Evolutionary conservation across 2,329 filamentous ascomycete genomes (phyloP).

Genomic region (Trichoderma hamatum): DNA sequence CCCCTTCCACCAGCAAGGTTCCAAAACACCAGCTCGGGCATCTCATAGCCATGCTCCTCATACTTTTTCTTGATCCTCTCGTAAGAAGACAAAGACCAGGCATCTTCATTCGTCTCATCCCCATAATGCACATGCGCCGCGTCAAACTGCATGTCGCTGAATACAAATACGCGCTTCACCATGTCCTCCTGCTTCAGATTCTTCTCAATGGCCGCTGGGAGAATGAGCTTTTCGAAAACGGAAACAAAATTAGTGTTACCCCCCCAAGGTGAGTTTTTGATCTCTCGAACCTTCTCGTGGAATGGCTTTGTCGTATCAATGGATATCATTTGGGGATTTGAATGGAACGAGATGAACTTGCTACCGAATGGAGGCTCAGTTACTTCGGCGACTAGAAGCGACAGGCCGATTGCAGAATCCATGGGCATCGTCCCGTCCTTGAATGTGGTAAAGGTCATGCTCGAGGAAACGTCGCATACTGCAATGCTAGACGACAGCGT

Average conservation of each 20-base stretch:
- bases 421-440: constrained; percentile 53
- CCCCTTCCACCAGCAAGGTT: constrained; percentile 53
- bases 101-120: not conserved
- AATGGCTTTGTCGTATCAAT: constrained; percentile 46
- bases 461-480: constrained; percentile 60
- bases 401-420: constrained; percentile 58
- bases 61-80: constrained; percentile 53
- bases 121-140: too few relatives aligned
- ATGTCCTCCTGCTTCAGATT: constrained; percentile 58
- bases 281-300: constrained; percentile 44
- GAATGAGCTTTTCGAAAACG: constrained; percentile 57
- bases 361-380: constrained; percentile 56
- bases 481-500: constrained; percentile 57
- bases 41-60: constrained; percentile 55
- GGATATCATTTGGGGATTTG: constrained; percentile 44
- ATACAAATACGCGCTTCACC: constrained; percentile 64
- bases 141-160: constrained; percentile 65
- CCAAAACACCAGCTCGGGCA: constrained; percentile 65
- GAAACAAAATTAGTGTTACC: constrained; percentile 56
- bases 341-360: constrained; percentile 58
- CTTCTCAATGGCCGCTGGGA: constrained; percentile 56
- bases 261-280: constrained; percentile 43
- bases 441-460: constrained; percentile 49
- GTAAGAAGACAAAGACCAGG: constrained; percentile 50
- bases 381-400: constrained; percentile 58